Percentiles rank a stretch among this genome's conserved stretches.
Evolutionary conservation across 768 basidiomycete species (phyloP).

Genomic region (Termitomyces bulborhizus): DNA sequence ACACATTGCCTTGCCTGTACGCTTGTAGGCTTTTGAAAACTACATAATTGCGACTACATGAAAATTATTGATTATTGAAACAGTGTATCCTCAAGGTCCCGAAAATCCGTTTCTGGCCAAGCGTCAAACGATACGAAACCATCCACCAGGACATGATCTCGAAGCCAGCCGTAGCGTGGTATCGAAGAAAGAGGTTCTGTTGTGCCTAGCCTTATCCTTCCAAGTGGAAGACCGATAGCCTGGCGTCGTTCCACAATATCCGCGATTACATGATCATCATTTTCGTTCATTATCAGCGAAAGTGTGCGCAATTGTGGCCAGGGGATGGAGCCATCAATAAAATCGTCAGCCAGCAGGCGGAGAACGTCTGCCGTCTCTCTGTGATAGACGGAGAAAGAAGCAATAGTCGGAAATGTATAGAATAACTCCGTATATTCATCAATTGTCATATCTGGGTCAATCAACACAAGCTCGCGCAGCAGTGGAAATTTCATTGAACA

Average conservation of each 20-base stretch:
- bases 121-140: slow-evolving; percentile 17
- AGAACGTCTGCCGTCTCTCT: slow-evolving; percentile 20
- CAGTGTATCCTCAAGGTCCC: slow-evolving; percentile 27
- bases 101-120: slow-evolving; percentile 24
- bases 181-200: slow-evolving; percentile 13
- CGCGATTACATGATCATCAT: slow-evolving; percentile 19
- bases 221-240: slow-evolving; percentile 21
- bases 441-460: slow-evolving; percentile 33
- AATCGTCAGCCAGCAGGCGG: slow-evolving; percentile 17
- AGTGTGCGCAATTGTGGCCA: slow-evolving; percentile 30
- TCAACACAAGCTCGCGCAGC: slow-evolving; percentile 31
- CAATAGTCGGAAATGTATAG: slow-evolving; percentile 26
- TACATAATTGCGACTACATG: neutral
- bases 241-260: slow-evolving; percentile 20
- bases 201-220: slow-evolving; percentile 22
- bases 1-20: neutral
- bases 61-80: slow-evolving; percentile 9
- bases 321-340: slow-evolving; percentile 9
- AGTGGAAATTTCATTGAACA: slow-evolving; percentile 16
- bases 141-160: slow-evolving; percentile 17
- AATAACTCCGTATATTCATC: slow-evolving; percentile 24
- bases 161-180: slow-evolving; percentile 8
- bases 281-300: slow-evolving; percentile 23
- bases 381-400: slow-evolving; percentile 22
- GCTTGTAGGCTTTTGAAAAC: neutral